Evolutionary conservation across 306 rosid genomes (phyloP).

Genomic region (Luffa aegyptiaca): DNA sequence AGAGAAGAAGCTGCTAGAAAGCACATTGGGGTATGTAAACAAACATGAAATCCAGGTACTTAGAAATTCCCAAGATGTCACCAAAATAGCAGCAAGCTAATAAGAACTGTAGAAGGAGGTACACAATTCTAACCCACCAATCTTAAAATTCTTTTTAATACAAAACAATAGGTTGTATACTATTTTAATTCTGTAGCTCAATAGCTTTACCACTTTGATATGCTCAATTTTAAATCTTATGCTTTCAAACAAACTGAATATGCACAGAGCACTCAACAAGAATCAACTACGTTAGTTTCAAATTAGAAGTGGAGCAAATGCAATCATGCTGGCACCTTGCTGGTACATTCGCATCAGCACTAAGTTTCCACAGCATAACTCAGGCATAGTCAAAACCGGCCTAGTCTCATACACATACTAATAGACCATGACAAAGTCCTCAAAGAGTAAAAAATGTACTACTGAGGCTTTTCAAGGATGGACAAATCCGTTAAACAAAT

Average conservation of each 20-base stretch:
- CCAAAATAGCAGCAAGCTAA: not conserved
- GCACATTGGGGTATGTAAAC: not conserved
- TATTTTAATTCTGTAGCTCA: not conserved
- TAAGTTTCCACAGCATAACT: not conserved
- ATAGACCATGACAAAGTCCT: constrained; percentile 8
- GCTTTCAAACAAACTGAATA: not conserved
- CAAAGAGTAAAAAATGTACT: constrained; percentile 16
- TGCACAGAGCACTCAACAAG: not conserved
- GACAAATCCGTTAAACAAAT: constrained; percentile 23
- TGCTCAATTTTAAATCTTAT: not conserved
- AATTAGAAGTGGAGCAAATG: not conserved
- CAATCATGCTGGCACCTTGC: not conserved
- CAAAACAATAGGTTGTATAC: not conserved
- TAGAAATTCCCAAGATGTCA: not conserved
- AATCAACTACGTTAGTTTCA: not conserved
- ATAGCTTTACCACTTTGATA: not conserved
- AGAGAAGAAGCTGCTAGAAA: constrained; percentile 4
- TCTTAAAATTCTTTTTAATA: not conserved
- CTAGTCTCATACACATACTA: not conserved
- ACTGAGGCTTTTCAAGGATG: constrained; percentile 30
- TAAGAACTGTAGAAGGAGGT: not conserved
- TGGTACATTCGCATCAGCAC: not conserved
- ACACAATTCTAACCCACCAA: not conserved
- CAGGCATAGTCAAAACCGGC: not conserved
- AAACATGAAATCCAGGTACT: not conserved